These are phyloP conservation scores for Fusarium proliferatum DNA, from an alignment of 2,329 filamentous ascomycete genomes.

Conservation along the genomic window DNA sequence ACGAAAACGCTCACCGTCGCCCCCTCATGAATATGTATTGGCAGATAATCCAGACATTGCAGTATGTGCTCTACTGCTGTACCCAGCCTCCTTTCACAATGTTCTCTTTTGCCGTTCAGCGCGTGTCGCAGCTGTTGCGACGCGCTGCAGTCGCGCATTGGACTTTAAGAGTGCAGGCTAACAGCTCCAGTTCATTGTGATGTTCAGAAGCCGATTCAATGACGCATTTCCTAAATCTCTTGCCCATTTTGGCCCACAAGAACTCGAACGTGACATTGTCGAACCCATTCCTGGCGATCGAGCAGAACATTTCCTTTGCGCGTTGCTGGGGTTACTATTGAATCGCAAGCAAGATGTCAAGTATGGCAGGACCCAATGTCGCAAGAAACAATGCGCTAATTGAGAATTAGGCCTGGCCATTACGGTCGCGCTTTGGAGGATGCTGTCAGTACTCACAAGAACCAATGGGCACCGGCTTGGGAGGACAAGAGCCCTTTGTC, in stretches of 20 bases:
- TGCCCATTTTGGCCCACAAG: slow-evolving; percentile 91
- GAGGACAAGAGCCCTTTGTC: slow-evolving; percentile 83
- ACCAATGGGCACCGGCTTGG: slow-evolving; percentile 91
- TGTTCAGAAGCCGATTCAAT: slow-evolving; percentile 94
- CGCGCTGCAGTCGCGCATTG: slow-evolving; percentile 65
- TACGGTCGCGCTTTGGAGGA: slow-evolving; percentile 95
- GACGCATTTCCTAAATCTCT: slow-evolving; percentile 90
- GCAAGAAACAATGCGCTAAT: slow-evolving; percentile 22
- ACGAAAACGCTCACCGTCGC: slow-evolving; percentile 85
- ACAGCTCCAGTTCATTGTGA: slow-evolving; percentile 86
- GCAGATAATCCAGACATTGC: slow-evolving; percentile 93
- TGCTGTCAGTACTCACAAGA: slow-evolving; percentile 84
- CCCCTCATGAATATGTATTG: slow-evolving; percentile 88
- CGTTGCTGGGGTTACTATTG: slow-evolving; percentile 84
- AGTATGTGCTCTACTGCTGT: slow-evolving; percentile 68
- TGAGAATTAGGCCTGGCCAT: slow-evolving; percentile 79
- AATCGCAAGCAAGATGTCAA: slow-evolving; percentile 99
- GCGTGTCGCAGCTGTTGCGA: slow-evolving; percentile 55
- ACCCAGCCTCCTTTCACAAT: background rate
- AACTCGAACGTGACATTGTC: slow-evolving; percentile 87
- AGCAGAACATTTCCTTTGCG: slow-evolving; percentile 89
- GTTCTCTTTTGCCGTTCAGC: slow-evolving; percentile 46
- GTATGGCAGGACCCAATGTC: slow-evolving; percentile 65
- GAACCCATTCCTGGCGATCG: slow-evolving; percentile 83
- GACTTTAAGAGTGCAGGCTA: slow-evolving; percentile 49